A percentile compares a stretch with the other conserved stretches of the same genome.
Conservation (phyloP, 2,329 filamentous ascomycete species). For the Tolypocladium tundrense region DNA sequence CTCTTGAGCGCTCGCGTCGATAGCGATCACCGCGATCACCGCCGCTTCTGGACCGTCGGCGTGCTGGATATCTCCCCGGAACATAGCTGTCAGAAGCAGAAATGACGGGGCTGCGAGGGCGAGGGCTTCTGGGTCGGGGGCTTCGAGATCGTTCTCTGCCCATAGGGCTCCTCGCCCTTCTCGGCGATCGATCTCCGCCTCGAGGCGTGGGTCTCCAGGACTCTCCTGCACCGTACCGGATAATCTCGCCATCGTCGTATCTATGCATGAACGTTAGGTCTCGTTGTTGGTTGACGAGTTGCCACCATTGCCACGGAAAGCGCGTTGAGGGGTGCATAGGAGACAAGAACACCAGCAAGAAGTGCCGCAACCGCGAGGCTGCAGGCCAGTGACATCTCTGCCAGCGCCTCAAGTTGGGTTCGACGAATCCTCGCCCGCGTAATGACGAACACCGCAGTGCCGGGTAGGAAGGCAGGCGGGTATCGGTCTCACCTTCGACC, state of each 20-base stretch:
- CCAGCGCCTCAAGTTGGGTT: not conserved
- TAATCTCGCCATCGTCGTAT: conserved; percentile 50
- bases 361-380: not conserved
- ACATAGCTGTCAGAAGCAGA: conserved; percentile 34
- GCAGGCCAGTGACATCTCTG: not conserved
- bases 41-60: conserved; percentile 30
- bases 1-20: conserved; percentile 30
- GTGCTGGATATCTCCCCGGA: conserved; percentile 30
- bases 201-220: conserved; percentile 49
- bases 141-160: conserved; percentile 17
- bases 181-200: conserved; percentile 34
- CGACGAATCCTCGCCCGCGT: not conserved
- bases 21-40: conserved; percentile 31
- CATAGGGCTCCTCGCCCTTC: conserved; percentile 19
- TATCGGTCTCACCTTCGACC: conserved; percentile 22
- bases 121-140: conserved; percentile 28
- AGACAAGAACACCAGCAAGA: not conserved
- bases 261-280: not conserved
- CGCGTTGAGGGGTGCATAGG: not conserved
- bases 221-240: conserved; percentile 51
- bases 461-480: conserved; percentile 4
- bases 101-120: conserved; percentile 25
- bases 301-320: too few relatives aligned
- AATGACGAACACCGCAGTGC: too few relatives aligned
- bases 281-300: not conserved